Evolutionary conservation across 2,329 filamentous ascomycete species (phyloP), one percentile per base, ranked within the genome.

Genomic region (Pyricularia sp.): DNA sequence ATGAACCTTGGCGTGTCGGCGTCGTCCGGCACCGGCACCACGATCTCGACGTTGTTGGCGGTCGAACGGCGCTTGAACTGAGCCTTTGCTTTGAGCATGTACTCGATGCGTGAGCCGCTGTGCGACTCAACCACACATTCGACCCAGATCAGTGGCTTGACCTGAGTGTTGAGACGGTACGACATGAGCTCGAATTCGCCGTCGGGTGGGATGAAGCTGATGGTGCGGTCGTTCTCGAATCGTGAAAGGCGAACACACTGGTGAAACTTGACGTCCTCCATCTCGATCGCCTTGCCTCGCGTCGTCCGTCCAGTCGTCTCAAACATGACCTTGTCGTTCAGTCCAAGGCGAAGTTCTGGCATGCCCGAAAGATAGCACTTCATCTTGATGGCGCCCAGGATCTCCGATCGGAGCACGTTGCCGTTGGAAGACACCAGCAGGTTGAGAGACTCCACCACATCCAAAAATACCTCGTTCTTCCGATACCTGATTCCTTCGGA

Each of bases 281-380:
- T 99, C 79, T 99, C 94, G 68, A 99, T 94, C 10, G 94, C 91
- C 78, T 99, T 99, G 67, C 94, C 94, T 72, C 94, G 82, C 55
- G 93, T 97, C 19, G 93, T 91, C 67, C 94, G 85, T 31, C 94
- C 94, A 0, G 94, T 99, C 4, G 92, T 96, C 79, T 99, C 94
- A 73, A 99, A 99, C 94, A 99, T 99, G 76, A 91, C 94, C 79
- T 99, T 99, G 81, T 99, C 94, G 79, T 99, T 99, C 73, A 99
- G 79, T 4, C 94, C 94, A 63, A 99, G 78, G 31, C 94, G 88
- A 72, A 99, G 78, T 78, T 99, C 94, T 12, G 94, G 94, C 94
- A 99, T 99, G 66, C 94, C 94, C 61, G 91, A 96, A 19, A 99
- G 83, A 74, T 99, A 99, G 78, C 94, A 99, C 79, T 99, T 99